A percentile compares a stretch with the other conserved stretches of the same genome.
Evolutionary conservation across 1,284 basidiomycete genomes (phyloP).

Genomic region (Apiotrichum montevideense): DNA sequence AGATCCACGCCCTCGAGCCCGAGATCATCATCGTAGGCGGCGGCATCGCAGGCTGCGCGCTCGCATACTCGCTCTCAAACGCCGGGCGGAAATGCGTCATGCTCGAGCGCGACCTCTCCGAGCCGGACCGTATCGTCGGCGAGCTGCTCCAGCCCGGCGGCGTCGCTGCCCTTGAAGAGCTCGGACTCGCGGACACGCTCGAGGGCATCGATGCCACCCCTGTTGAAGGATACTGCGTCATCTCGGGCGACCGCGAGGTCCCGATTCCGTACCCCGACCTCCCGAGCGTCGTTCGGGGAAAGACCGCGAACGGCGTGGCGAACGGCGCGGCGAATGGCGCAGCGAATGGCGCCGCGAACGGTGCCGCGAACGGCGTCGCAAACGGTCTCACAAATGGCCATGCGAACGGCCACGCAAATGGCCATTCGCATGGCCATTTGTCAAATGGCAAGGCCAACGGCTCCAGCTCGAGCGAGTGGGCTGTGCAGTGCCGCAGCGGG

Average conservation of each 20-base stretch:
- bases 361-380: background rate
- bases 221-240: slow-evolving; percentile 81
- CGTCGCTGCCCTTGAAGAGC: slow-evolving; percentile 64
- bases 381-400: slow-evolving; percentile 10
- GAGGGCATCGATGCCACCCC: slow-evolving; percentile 83
- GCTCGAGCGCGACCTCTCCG: slow-evolving; percentile 78
- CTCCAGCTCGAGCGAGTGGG: background rate
- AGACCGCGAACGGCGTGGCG: slow-evolving; percentile 2
- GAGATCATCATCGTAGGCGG: slow-evolving; percentile 74
- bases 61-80: slow-evolving; percentile 51
- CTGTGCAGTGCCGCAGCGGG: slow-evolving; percentile 24
- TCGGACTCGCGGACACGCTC: slow-evolving; percentile 66
- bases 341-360: slow-evolving; percentile 1
- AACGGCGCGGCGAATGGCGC: slow-evolving; percentile 10
- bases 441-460: slow-evolving; percentile 2
- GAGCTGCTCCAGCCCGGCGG: slow-evolving; percentile 95
- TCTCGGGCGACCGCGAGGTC: slow-evolving; percentile 50
- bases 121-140: slow-evolving; percentile 95
- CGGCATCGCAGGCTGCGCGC: slow-evolving; percentile 72
- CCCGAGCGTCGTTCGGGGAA: background rate
- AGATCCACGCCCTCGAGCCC: slow-evolving; percentile 28
- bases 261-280: slow-evolving; percentile 82
- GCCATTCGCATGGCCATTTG: background rate
- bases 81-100: slow-evolving; percentile 59
- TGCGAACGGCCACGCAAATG: slow-evolving; percentile 11